phyloP scores from a whole-genome alignment of 2,329 filamentous ascomycete species.

The Hypoxylon sp. region DNA sequence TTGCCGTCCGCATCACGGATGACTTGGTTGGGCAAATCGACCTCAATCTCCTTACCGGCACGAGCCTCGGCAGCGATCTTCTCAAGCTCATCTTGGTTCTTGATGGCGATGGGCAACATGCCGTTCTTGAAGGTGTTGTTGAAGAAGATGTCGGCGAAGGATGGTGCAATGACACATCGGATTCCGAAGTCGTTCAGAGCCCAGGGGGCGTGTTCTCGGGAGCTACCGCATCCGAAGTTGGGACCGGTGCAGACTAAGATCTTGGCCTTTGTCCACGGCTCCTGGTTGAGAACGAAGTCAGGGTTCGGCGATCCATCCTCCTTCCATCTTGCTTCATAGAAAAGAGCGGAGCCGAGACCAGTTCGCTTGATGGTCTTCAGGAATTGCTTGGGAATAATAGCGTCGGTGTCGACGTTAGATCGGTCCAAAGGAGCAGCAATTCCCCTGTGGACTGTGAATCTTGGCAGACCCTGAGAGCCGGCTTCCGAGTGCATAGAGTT shows the following conservation, averaged over 20 bases:
- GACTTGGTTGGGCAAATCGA: conserved; percentile 87
- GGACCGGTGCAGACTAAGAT: conserved; percentile 91
- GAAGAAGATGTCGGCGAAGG: conserved; percentile 90
- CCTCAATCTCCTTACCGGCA: conserved; percentile 86
- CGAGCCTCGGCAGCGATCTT: conserved; percentile 82
- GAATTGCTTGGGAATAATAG: conserved; percentile 99
- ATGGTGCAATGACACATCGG: conserved; percentile 91
- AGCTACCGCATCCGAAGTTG: conserved; percentile 96
- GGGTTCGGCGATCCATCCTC: conserved; percentile 80
- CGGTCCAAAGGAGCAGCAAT: conserved; percentile 89
- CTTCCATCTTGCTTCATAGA: conserved; percentile 86
- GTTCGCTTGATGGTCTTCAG: conserved; percentile 99
- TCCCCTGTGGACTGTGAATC: conserved; percentile 87
- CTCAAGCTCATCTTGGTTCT: conserved; percentile 75
- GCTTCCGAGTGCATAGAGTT: conserved; percentile 70
- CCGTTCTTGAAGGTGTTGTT: conserved; percentile 99
- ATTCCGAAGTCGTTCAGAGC: conserved; percentile 97
- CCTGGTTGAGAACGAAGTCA: conserved; percentile 90
- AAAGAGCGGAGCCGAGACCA: conserved; percentile 88
- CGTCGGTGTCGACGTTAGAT: conserved; percentile 97
- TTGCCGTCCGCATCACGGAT: conserved; percentile 83
- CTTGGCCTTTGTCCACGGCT: conserved; percentile 86
- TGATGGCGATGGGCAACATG: conserved; percentile 90
- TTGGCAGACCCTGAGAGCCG: conserved; percentile 77
- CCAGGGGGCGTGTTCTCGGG: conserved; percentile 97